These are phyloP conservation scores for Rauvolfia tetraphylla DNA, from an alignment of 257 asterid species.

Conservation along the genomic window DNA sequence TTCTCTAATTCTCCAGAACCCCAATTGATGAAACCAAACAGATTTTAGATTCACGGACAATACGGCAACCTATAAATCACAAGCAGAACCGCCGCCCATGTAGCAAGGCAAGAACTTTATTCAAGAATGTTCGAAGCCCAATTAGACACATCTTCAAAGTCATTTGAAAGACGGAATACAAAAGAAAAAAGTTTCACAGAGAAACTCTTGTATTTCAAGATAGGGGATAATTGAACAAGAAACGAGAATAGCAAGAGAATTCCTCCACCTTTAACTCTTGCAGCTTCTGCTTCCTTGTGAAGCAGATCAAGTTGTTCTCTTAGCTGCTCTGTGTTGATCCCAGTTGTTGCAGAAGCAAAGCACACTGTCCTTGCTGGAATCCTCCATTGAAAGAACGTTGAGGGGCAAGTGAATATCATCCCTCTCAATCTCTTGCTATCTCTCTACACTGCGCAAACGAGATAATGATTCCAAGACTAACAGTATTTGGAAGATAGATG, in stretches of 20 bases:
- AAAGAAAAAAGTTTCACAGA: neutral
- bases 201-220: neutral
- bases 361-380: constrained; percentile 18
- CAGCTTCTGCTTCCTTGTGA: constrained; percentile 36
- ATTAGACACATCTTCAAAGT: neutral
- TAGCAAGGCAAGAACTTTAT: neutral
- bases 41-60: neutral
- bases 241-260: neutral
- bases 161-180: neutral
- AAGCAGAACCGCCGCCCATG: neutral
- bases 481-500: too few relatives aligned
- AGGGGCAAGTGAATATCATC: constrained; percentile 28
- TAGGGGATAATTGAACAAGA: neutral
- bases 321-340: constrained; percentile 24
- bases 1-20: neutral
- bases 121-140: neutral
- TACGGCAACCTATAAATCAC: neutral
- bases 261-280: constrained; percentile 36
- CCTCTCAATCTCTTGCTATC: constrained; percentile 6
- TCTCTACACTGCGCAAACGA: neutral
- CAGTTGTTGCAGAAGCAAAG: constrained; percentile 22
- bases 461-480: neutral
- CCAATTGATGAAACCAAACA: neutral
- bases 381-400: constrained; percentile 24
- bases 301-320: constrained; percentile 32